phyloP scores from a whole-genome alignment of 495 filamentous ascomycete species.

The Penicillium silybi region DNA sequence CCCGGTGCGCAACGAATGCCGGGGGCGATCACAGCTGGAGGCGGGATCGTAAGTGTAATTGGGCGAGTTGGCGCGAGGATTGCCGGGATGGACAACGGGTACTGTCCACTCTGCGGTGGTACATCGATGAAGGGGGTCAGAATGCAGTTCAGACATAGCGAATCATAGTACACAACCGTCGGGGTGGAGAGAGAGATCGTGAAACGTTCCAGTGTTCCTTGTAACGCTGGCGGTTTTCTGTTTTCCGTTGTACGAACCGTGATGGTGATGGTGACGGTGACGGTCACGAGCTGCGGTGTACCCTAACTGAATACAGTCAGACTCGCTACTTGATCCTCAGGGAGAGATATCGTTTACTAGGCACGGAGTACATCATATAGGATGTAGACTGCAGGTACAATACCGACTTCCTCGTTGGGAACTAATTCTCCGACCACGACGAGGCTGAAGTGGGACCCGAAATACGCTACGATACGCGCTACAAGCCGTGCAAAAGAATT shows the following conservation, averaged over 20 bases:
- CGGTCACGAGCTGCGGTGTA: not conserved
- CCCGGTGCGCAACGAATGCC: slow-evolving; percentile 12
- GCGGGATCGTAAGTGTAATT: slow-evolving; percentile 12
- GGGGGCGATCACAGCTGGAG: slow-evolving; percentile 19
- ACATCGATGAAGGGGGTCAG: not conserved
- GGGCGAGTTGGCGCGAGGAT: slow-evolving; percentile 19
- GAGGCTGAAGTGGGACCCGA: slow-evolving; percentile 9
- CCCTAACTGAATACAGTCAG: not conserved
- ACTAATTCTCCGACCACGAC: not conserved
- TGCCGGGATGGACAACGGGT: not conserved
- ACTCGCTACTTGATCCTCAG: not conserved
- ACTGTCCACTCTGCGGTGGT: slow-evolving; percentile 2
- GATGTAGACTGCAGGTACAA: not conserved
- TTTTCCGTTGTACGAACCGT: not conserved
- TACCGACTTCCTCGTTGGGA: not conserved
- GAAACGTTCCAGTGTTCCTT: not conserved
- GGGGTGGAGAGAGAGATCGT: not conserved
- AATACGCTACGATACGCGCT: not conserved
- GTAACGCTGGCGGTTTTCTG: not conserved
- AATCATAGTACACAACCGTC: not conserved
- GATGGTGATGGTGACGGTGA: not conserved
- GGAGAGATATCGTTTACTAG: no score
- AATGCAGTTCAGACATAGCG: not conserved
- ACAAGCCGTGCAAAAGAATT: not conserved
- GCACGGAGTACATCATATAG: no score